Base-by-base conservation (phyloP, 2,329 filamentous ascomycete genomes). In the Boeremia exigua region DNA sequence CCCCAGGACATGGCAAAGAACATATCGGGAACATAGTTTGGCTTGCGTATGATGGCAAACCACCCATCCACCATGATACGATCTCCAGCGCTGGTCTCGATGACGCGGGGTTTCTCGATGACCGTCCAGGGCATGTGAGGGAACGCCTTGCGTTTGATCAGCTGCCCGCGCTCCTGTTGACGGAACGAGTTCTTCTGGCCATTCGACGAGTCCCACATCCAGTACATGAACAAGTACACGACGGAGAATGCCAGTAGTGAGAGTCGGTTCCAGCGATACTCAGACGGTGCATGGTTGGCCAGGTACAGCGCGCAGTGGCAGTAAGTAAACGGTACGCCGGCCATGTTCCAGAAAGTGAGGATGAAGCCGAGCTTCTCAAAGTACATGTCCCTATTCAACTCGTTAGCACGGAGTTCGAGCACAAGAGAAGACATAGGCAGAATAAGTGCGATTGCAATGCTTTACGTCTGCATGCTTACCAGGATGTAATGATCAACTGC, bases 351-450 rank as follows among this genome's bases (percentile, higher is more conserved):
- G 85, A 96, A 96, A 76, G 94, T 95, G 63, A 96, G 85, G 91
- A 96, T 96, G 81, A 96, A 96, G 42, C 92, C 92, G 87, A 90
- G 92, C 80, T 96, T 96, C 82, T 96, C 92, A 68, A 91, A 93
- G 81, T 95, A 96, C 88, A 96, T 96, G 70, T 96, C 92, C 88
- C 84, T 86, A 11, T 23, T 23, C 19, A 23, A 5, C 19, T 23
- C 19, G 5, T 23, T 23, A 23, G 19, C 5, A 23, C 2, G 19
- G 19, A 23, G 19, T 23, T 23, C 19, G 19, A 3, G 19, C 19
- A 23, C 19, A 23, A 23, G 19, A 2, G 5, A 23, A 23, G 19
- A 23, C n/a, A n/a, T n/a, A n/a, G n/a, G n/a, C n/a, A n/a, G n/a
- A n/a, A n/a, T n/a, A 5, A 23, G 19, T 23, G 19, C 19, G 19